Base-by-base conservation (phyloP, 2,329 filamentous ascomycete species). In the Chrysoporthe deuterocubensis region DNA sequence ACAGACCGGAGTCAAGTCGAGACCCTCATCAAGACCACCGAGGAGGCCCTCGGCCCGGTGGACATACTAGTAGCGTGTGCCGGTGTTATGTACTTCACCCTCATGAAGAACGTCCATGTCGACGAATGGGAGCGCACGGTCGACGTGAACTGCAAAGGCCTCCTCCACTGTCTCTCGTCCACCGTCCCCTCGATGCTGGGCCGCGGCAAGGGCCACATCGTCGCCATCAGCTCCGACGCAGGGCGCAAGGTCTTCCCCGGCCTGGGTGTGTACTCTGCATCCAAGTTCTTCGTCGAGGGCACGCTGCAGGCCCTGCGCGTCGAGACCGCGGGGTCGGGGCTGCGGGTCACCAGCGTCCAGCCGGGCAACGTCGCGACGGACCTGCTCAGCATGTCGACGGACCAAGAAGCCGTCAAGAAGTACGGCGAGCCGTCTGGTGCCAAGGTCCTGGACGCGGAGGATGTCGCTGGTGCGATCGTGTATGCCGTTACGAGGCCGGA, bases 61-160 rank as follows among this genome's bases (percentile, higher is more conserved):
- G 92, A 95, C 75, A 92, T 94, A 63, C 85, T 95, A n/a, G 87
- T 95, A 62, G 89, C 89, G 52, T 93, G 91, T 74, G 92, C 92
- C 0, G 92, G 92, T 46, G 92, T 95, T 75, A 95, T 95, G 92
- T 95, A 95, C 81, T 95, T 89, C 79, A 94, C 92, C 65, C 89
- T 94, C 89, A 94, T 95, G 92, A 87, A 89, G 67, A 94, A 94
- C 75, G 85, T 82, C 18, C 85, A 91, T 71, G 86, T 83, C 0
- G 90, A 92, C 5, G 89, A 95, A 73, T 95, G 92, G 92, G 89
- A 94, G 71, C 90, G 87, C 67, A 94, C 92, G 0, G 91, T 95
- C 54, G 92, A 94, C 73, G 91, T 95, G 72, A 95, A 95, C 81
- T 94, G 92, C 87, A 94, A 94, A 79, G 92, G 92, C 48, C 84